Conservation (phyloP, 169 alveolate genomes). For the Plasmodium knowlesi region DNA sequence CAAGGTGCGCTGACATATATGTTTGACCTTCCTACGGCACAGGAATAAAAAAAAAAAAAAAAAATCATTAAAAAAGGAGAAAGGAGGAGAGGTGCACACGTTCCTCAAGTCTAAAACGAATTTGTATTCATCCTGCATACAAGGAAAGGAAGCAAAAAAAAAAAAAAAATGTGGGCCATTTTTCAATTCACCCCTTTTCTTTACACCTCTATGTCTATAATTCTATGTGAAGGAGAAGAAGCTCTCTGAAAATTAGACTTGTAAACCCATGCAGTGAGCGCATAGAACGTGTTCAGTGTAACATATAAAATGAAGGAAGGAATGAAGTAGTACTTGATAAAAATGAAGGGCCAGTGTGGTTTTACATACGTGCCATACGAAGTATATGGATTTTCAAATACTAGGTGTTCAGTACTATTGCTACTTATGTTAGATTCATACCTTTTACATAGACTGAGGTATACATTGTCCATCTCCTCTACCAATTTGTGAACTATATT, state of each 20-base stretch:
- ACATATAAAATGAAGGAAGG: constrained; percentile 53
- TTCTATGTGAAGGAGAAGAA: neutral
- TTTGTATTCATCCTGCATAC: too few relatives aligned
- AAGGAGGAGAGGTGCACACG: too few relatives aligned
- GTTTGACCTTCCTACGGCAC: too few relatives aligned
- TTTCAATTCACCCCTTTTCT: neutral
- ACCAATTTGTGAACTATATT: constrained; percentile 13
- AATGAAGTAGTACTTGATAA: constrained; percentile 48
- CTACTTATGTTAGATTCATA: neutral
- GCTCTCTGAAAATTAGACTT: constrained; percentile 31
- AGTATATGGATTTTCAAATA: constrained; percentile 49
- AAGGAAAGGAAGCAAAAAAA: neutral
- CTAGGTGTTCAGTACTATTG: neutral
- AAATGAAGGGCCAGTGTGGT: constrained; percentile 72
- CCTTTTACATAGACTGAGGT: constrained; percentile 5
- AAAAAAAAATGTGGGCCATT: neutral
- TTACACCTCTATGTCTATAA: constrained; percentile 43
- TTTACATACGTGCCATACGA: constrained; percentile 45
- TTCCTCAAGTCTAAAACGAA: too few relatives aligned
- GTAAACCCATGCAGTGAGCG: constrained; percentile 34
- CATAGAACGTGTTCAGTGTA: constrained; percentile 17
- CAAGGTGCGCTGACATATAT: too few relatives aligned
- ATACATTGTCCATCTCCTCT: constrained; percentile 17
- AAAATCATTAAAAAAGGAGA: too few relatives aligned
- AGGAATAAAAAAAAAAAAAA: too few relatives aligned